Percentiles rank a stretch among this genome's conserved stretches.
These are phyloP conservation scores for Pseudopithomyces chartarum DNA, from an alignment of 2,329 filamentous ascomycete genomes.

Conservation along the genomic window DNA sequence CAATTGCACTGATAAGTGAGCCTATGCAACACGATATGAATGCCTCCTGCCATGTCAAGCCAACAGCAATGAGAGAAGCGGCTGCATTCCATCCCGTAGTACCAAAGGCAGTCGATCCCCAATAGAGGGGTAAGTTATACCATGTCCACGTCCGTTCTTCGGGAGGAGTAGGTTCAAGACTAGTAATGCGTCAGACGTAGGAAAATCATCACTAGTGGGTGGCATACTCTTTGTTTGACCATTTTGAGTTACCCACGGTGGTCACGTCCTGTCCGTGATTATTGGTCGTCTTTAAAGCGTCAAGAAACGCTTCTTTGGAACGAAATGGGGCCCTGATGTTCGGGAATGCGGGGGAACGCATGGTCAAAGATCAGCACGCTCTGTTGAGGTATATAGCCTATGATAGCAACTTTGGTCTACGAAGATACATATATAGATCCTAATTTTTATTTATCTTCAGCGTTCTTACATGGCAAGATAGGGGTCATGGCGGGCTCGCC, in stretches of 20 bases:
- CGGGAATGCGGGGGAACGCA: constrained; percentile 5
- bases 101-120: constrained; percentile 19
- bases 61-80: constrained; percentile 3
- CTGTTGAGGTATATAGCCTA: not conserved
- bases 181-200: not conserved
- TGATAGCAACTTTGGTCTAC: not conserved
- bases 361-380: constrained; percentile 6
- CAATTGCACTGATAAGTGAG: constrained; percentile 27
- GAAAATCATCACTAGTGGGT: too few species aligned
- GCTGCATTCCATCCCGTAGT: constrained; percentile 8
- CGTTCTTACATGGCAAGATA: not conserved
- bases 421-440: not conserved
- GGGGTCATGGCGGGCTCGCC: not conserved
- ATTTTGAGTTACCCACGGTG: constrained; percentile 22
- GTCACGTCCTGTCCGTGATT: constrained; percentile 18
- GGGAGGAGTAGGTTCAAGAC: constrained; percentile 26
- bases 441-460: not conserved
- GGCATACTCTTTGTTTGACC: constrained; percentile 27
- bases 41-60: constrained; percentile 30
- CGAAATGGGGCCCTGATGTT: constrained; percentile 13
- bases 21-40: constrained; percentile 28
- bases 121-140: constrained; percentile 30
- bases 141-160: constrained; percentile 33
- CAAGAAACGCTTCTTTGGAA: constrained; percentile 26
- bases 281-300: constrained; percentile 17